Conservation (phyloP, 306 rosid genomes). For the Ceratonia siliqua region DNA sequence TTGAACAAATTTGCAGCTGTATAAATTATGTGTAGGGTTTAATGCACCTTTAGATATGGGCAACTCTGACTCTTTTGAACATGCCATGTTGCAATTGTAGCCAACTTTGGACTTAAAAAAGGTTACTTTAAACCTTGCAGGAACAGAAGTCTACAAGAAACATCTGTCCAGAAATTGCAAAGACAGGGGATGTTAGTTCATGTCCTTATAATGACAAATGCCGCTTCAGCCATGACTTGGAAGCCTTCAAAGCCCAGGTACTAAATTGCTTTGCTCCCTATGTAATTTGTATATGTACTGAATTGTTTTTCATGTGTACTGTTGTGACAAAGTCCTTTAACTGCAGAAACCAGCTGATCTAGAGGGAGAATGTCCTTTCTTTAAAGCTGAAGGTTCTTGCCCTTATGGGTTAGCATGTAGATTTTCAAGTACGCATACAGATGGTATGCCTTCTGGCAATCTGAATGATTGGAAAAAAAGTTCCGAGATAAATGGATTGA, state of each 20-base stretch:
- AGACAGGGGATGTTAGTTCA: slow-evolving; percentile 67
- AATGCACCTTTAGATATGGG: background rate
- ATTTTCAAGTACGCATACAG: slow-evolving; percentile 66
- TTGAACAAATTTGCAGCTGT: background rate
- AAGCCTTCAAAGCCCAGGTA: slow-evolving; percentile 80
- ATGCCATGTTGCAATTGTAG: background rate
- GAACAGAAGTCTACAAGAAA: slow-evolving; percentile 60
- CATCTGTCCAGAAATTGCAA: slow-evolving; percentile 73
- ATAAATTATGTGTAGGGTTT: background rate
- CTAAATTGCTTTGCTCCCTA: background rate
- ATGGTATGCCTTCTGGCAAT: slow-evolving; percentile 38
- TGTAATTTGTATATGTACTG: background rate
- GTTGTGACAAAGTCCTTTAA: slow-evolving; percentile 15
- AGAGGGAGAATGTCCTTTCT: slow-evolving; percentile 84
- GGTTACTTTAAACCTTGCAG: slow-evolving; percentile 38
- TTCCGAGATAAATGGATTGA: slow-evolving; percentile 77
- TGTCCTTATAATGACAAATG: slow-evolving; percentile 78
- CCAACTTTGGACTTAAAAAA: background rate
- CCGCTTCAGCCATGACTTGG: slow-evolving; percentile 85
- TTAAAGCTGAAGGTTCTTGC: slow-evolving; percentile 51
- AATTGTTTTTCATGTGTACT: background rate
- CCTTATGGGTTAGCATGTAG: slow-evolving; percentile 85
- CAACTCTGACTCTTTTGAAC: background rate
- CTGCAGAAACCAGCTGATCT: slow-evolving; percentile 78
- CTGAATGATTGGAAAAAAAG: slow-evolving; percentile 38